These are phyloP conservation scores for Eutrema salsugineum DNA, from an alignment of 441 rosid genomes.

Conservation along the genomic window DNA sequence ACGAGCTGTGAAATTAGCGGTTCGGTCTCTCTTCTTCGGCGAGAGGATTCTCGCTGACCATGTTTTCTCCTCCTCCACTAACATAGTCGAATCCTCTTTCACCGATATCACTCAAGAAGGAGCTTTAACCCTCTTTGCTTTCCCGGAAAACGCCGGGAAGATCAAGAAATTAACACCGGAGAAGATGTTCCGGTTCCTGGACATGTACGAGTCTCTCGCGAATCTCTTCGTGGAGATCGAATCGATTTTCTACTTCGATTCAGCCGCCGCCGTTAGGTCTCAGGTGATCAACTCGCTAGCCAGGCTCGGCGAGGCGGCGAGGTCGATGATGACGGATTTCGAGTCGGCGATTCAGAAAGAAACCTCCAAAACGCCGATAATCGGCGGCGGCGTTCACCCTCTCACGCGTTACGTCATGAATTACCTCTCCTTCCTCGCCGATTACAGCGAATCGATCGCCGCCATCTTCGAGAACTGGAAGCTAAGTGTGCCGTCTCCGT, in stretches of 20 bases:
- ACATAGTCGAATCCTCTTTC: slow-evolving; percentile 63
- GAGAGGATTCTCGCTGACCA: slow-evolving; percentile 79
- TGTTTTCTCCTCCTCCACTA: slow-evolving; percentile 51
- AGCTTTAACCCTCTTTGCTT: slow-evolving; percentile 52
- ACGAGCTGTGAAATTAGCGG: slow-evolving; percentile 47
- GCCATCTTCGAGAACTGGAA: slow-evolving; percentile 56
- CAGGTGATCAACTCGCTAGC: slow-evolving; percentile 55
- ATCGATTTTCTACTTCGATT: slow-evolving; percentile 58
- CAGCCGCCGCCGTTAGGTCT: slow-evolving; percentile 43
- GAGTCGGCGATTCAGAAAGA: slow-evolving; percentile 53
- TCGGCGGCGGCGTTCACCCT: slow-evolving; percentile 59
- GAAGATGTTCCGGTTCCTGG: slow-evolving; percentile 52
- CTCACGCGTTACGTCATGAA: slow-evolving; percentile 52
- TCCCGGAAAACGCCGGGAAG: slow-evolving; percentile 61
- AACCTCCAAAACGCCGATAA: slow-evolving; percentile 36
- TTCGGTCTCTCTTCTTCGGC: slow-evolving; percentile 54
- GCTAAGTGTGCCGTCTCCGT: slow-evolving; percentile 28
- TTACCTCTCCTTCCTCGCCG: slow-evolving; percentile 59
- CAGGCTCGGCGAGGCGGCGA: slow-evolving; percentile 44
- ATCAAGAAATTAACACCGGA: slow-evolving; percentile 52
- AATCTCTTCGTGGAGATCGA: slow-evolving; percentile 51
- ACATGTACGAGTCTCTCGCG: slow-evolving; percentile 60
- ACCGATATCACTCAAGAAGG: slow-evolving; percentile 68
- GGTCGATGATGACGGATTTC: slow-evolving; percentile 40
- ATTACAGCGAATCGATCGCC: slow-evolving; percentile 48